Evolutionary conservation across 768 basidiomycete genomes (phyloP), one percentile per base, ranked within the genome.

Genomic region (Leccinum imitatum): DNA sequence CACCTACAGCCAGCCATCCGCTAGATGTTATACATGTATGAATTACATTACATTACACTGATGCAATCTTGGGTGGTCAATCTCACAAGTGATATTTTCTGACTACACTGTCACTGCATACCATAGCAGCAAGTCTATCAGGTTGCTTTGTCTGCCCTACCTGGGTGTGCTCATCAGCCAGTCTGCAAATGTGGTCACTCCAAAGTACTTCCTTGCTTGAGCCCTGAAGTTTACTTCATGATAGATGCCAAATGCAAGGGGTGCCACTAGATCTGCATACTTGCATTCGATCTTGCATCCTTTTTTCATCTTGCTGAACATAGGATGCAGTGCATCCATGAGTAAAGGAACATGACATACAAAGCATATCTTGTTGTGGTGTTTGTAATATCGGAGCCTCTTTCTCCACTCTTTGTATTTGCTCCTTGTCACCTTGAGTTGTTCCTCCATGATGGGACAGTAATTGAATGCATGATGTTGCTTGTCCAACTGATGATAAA

Each of bases 51-150:
- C 30, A 30, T 30, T 30, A 30, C 8, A 30, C 30, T 30, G 30
- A 30, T 30, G 30, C 30, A 25, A 25, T 25, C 25, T 25, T 25
- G 25, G 25, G 25, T 25, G 25, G 25, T 25, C 25, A 25, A 25
- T 25, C 25, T 25, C 25, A 25, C 5, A 25, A 25, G 25, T 30
- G 30, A 30, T 30, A 30, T 30, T 8, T 30, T 30, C 30, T 30
- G 30, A 30, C 31, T 33, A 11, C 10, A 33, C 11, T 33, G 31
- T 33, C 31, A 15, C 37, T 13, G n/a, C 13, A n/a, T 61, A 61
- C 56, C 60, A 61, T 50, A 61, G 14, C 4, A 61, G 54, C 23
- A 61, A n/a, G 21, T 61, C 60, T 3, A 61, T 31, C 17, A 61
- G 53, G 21, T 61, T 53, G 46, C 60, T 61, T 2, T 61, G n/a